A percentile compares a stretch with the other conserved stretches of the same genome.
Evolutionary conservation across 805 yeast species (phyloP).

Genomic region (Spathaspora girioi): DNA sequence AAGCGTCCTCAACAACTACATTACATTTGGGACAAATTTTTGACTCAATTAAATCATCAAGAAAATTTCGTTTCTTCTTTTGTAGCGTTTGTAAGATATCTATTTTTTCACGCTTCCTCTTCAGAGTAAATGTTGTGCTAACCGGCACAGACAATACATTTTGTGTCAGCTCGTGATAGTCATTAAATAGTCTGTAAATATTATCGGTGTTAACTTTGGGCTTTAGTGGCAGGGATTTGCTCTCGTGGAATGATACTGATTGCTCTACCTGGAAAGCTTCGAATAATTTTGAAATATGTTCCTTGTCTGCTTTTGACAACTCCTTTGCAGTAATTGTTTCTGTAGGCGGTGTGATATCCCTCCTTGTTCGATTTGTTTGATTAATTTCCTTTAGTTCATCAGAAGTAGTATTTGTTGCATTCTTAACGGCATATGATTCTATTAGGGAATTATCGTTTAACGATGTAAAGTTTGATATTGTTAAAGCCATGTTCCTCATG

Average conservation of each 20-base stretch:
- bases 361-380: background rate
- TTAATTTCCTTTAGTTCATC: slow-evolving; percentile 12
- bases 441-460: slow-evolving; percentile 31
- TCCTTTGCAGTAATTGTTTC: background rate
- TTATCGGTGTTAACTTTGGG: background rate
- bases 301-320: slow-evolving; percentile 16
- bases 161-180: background rate
- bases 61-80: slow-evolving; percentile 6
- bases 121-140: background rate
- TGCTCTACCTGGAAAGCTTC: slow-evolving; percentile 12
- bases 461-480: slow-evolving; percentile 52
- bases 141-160: background rate
- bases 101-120: slow-evolving; percentile 1
- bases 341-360: background rate
- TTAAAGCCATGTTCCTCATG: slow-evolving; percentile 46
- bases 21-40: slow-evolving; percentile 27
- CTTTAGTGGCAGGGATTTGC: background rate
- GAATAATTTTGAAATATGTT: slow-evolving; percentile 26
- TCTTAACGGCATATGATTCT: slow-evolving; percentile 22
- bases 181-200: slow-evolving; percentile 1
- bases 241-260: background rate
- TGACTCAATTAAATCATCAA: slow-evolving; percentile 15
- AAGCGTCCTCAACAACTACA: slow-evolving; percentile 21
- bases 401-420: background rate
- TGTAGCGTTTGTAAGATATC: slow-evolving; percentile 7